Evolutionary conservation across 371 early-diverging fungal genomes (phyloP).

Genomic region (Mucor irregularis): DNA sequence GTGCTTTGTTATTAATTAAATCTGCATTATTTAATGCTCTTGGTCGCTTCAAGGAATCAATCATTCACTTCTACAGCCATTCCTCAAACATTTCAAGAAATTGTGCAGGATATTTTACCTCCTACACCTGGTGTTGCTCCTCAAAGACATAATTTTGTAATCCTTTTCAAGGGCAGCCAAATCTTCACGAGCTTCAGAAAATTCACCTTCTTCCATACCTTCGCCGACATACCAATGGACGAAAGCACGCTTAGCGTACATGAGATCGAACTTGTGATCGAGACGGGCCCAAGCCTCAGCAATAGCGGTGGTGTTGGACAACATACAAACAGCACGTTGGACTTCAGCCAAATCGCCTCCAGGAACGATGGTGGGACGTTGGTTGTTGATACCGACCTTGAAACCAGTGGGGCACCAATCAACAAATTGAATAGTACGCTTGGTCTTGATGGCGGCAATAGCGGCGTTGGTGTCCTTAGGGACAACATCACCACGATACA

Average conservation of each 20-base stretch:
- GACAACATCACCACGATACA: conserved; percentile 93
- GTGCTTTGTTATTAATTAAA: conserved; percentile 42
- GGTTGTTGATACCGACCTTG: conserved; percentile 96
- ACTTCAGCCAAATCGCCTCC: conserved; percentile 92
- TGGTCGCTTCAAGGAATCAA: conserved; percentile 37
- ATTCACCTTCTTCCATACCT: conserved; percentile 95
- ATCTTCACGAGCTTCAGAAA: conserved; percentile 92
- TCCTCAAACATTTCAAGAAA: conserved; percentile 8
- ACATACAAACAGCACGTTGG: conserved; percentile 92
- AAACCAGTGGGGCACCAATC: conserved; percentile 99
- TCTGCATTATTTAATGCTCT: conserved; percentile 41
- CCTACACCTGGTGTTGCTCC: conserved; percentile 33
- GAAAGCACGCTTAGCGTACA: conserved; percentile 98
- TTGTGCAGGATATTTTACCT: conserved; percentile 21
- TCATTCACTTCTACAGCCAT: conserved; percentile 34
- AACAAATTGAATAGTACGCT: conserved; percentile 92
- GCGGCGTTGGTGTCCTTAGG: conserved; percentile 86
- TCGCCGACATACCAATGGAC: conserved; percentile 99
- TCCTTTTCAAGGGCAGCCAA: conserved; percentile 99
- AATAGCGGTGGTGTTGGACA: conserved; percentile 96
- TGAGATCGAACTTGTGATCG: conserved; percentile 94
- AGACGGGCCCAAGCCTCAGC: conserved; percentile 96
- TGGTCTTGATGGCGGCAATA: conserved; percentile 84
- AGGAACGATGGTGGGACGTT: conserved; percentile 87
- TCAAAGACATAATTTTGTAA: conserved; percentile 74